These are phyloP conservation scores for Podospora appendiculata DNA, from an alignment of 495 filamentous ascomycete species.

Conservation along the genomic window DNA sequence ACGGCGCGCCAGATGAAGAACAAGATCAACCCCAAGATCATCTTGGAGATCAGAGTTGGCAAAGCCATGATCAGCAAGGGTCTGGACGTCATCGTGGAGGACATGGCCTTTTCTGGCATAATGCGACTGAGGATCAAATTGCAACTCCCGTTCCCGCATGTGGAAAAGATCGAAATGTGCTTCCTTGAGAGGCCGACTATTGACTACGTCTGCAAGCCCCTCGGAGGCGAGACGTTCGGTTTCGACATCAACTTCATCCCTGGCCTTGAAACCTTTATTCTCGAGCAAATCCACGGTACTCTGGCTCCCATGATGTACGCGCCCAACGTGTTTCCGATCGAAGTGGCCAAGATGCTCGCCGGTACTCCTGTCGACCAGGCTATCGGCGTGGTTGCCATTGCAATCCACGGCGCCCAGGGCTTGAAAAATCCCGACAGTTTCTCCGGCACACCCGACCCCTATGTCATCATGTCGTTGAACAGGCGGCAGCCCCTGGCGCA, in stretches of 20 bases:
- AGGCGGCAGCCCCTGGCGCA: slow-evolving; percentile 68
- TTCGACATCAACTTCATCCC: slow-evolving; percentile 99
- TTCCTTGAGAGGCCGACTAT: slow-evolving; percentile 69
- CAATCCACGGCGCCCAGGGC: slow-evolving; percentile 80
- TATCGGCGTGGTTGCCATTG: slow-evolving; percentile 88
- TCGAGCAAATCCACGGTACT: slow-evolving; percentile 90
- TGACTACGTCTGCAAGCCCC: slow-evolving; percentile 95
- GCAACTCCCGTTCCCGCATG: slow-evolving; percentile 89
- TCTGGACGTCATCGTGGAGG: slow-evolving; percentile 93
- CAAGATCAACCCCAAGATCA: slow-evolving; percentile 94
- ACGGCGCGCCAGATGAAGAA: slow-evolving; percentile 83
- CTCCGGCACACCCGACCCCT: slow-evolving; percentile 88
- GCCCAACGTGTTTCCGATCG: slow-evolving; percentile 95
- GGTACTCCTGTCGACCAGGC: slow-evolving; percentile 90
- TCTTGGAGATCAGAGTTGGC: slow-evolving; percentile 85
- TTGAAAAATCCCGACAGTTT: slow-evolving; percentile 95
- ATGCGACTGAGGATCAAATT: slow-evolving; percentile 98
- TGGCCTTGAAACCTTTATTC: slow-evolving; percentile 85
- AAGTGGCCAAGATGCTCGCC: slow-evolving; percentile 98
- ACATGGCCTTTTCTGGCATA: slow-evolving; percentile 88
- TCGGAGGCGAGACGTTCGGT: slow-evolving; percentile 89
- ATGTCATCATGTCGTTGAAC: slow-evolving; percentile 81
- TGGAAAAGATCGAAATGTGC: slow-evolving; percentile 85
- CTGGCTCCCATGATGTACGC: slow-evolving; percentile 94
- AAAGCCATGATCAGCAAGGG: slow-evolving; percentile 95